Evolutionary conservation across 2,329 filamentous ascomycete species (phyloP), one percentile per base, ranked within the genome.

Genomic region (Exophiala dermatitidis): DNA sequence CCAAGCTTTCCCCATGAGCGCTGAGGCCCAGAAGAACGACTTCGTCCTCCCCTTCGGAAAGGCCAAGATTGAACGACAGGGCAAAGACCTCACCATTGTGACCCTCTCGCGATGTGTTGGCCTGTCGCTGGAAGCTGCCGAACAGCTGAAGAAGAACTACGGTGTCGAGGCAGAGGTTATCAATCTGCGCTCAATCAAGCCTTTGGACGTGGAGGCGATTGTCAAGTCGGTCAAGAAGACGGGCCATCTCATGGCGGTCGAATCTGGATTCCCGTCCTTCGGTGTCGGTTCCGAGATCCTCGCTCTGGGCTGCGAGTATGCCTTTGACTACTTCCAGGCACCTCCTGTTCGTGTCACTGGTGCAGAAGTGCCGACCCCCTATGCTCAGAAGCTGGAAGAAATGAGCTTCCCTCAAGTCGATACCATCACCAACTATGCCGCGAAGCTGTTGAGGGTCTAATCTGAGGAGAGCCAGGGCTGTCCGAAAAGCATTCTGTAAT

Each of bases 221-320:
- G 79, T 97, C 73, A 90, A 94, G 72, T 96, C 90, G 8, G 85
- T 98, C 70, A 97, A 98, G 87, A 98, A 98, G 85, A 98, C 93
- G 12, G 86, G 88, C 71, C 87, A 86, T 67, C 82, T 98, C 59
- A 80, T 98, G 71, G 84, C 83, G 40, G 89, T 98, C 64, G 91
- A 97, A 76, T 96, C 90, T 53, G 93, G 91, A 61, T 98, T 90
- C 82, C 93, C 93, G 60, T 88, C 88, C 67, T 98, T 90, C 69
- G 93, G 93, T 70, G 89, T 98, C 63, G 82, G 85, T 55, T 82
- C 91, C 53, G 93, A 98, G 77, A 90, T 98, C 66, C 82, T 98
- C 60, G 93, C 93, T 56, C 78, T 96, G 57, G 85, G 89, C 60
- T 95, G 95, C 86, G 93, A 98, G 76, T 98, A 97, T 73, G 90